Percentiles rank a stretch among this genome's conserved stretches.
Evolutionary conservation across 2,329 filamentous ascomycete genomes (phyloP).

Genomic region (Hymenoscyphus fructigenus): DNA sequence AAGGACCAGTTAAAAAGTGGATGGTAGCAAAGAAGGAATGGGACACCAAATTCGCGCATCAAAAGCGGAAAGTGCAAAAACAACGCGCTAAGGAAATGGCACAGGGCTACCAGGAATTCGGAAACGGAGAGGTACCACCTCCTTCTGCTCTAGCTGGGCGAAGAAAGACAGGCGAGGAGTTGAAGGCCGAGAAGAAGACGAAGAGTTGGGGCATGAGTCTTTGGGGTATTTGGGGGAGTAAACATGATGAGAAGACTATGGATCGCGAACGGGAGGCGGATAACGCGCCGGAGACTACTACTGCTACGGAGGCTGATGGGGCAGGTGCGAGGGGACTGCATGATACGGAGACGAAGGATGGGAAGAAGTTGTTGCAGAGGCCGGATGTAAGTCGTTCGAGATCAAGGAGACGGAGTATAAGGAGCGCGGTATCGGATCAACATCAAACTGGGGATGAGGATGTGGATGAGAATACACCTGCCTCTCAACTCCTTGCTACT

Average conservation of each 20-base stretch:
- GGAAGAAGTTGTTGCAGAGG: constrained; percentile 16
- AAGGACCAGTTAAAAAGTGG: constrained; percentile 80
- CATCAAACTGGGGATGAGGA: constrained; percentile 44
- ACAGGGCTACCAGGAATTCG: constrained; percentile 69
- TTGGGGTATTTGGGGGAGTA: constrained; percentile 87
- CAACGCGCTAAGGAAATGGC: constrained; percentile 71
- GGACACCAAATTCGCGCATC: constrained; percentile 69
- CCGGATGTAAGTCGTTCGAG: constrained; percentile 38
- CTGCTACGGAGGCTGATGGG: constrained; percentile 43
- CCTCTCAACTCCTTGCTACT: constrained; percentile 45
- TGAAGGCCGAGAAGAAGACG: constrained; percentile 52
- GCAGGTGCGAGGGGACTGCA: constrained; percentile 40
- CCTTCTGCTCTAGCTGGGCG: constrained; percentile 79
- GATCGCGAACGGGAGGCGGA: constrained; percentile 55
- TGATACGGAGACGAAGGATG: constrained; percentile 22
- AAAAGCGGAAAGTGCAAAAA: constrained; percentile 71
- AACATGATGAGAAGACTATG: constrained; percentile 78
- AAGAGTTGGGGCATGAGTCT: constrained; percentile 76
- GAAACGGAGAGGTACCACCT: constrained; percentile 73
- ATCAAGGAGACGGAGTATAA: constrained; percentile 39
- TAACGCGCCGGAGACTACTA: constrained; percentile 35
- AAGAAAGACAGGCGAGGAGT: constrained; percentile 49
- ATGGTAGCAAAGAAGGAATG: constrained; percentile 69
- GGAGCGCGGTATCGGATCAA: constrained; percentile 50
- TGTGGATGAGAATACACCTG: constrained; percentile 43